Evolutionary conservation across 768 basidiomycete genomes (phyloP).

Genomic region (Lactarius vividus): DNA sequence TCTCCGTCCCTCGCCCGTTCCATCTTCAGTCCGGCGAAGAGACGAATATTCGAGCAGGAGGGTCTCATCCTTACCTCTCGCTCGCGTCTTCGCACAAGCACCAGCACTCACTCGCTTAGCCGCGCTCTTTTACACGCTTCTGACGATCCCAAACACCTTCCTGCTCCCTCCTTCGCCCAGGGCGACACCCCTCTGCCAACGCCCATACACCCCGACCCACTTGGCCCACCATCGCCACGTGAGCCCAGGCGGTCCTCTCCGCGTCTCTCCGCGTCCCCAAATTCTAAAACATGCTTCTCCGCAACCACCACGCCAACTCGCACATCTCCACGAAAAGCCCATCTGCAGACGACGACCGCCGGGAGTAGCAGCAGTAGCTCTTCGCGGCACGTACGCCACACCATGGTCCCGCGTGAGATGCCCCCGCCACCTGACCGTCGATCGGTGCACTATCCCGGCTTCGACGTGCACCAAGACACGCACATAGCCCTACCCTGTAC

Average conservation of each 20-base stretch:
- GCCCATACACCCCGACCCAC: background rate
- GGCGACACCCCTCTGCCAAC: background rate
- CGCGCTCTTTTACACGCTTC: constrained; percentile 9
- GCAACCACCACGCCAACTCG: constrained; percentile 17
- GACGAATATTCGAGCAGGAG: constrained; percentile 29
- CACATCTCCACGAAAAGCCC: constrained; percentile 23
- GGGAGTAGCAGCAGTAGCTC: background rate
- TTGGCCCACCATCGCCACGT: constrained; percentile 9
- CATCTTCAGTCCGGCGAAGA: constrained; percentile 27
- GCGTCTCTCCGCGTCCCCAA: constrained; percentile 12
- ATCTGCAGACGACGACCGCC: constrained; percentile 11
- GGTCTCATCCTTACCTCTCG: constrained; percentile 21
- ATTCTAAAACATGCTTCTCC: background rate
- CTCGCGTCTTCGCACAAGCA: constrained; percentile 11
- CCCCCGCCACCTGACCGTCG: constrained; percentile 21
- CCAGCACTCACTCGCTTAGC: background rate
- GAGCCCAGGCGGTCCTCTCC: constrained; percentile 16
- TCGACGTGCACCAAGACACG: constrained; percentile 28
- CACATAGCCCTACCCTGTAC: constrained; percentile 22
- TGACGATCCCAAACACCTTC: background rate
- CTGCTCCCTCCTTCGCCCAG: background rate
- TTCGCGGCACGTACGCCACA: constrained; percentile 9
- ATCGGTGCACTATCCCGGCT: constrained; percentile 28
- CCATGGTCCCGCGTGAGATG: constrained; percentile 24
- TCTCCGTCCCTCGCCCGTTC: constrained; percentile 21